phyloP scores from a whole-genome alignment of 176 grass and related monocot species.

The Hsuehochloa calcarea region DNA sequence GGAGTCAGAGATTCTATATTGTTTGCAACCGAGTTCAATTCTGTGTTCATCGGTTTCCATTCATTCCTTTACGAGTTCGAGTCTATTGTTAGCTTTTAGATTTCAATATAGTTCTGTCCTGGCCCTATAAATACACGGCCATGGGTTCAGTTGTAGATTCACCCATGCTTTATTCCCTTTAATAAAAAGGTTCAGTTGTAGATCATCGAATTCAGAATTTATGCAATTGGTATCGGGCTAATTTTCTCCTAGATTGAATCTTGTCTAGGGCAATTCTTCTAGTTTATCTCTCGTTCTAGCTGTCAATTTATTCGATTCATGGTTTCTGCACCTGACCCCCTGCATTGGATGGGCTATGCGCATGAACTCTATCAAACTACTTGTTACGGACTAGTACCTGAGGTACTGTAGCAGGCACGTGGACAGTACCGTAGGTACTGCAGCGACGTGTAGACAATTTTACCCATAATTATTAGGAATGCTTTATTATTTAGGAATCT shows the following conservation, averaged over 20 bases:
- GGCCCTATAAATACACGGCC: neutral
- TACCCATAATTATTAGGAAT: no score
- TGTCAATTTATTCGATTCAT: neutral
- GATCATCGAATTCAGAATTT: slow-evolving; percentile 8
- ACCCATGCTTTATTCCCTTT: no score
- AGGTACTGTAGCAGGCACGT: no score
- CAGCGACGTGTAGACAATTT: no score
- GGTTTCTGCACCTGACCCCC: neutral
- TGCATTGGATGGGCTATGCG: neutral
- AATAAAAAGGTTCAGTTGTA: neutral
- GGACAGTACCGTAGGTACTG: no score
- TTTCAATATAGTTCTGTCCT: neutral
- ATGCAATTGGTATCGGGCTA: neutral
- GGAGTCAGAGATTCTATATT: neutral
- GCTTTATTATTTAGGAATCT: no score
- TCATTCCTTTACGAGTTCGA: neutral
- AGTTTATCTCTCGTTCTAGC: neutral
- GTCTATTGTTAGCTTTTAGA: neutral
- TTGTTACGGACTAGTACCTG: no score
- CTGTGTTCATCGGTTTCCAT: neutral
- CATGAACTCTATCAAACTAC: neutral
- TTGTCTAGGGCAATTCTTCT: neutral
- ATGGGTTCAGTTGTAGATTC: neutral
- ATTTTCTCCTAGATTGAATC: neutral
- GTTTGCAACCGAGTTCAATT: neutral